These are phyloP conservation scores for Thymus quinquecostatus DNA, from an alignment of 257 asterid genomes.

Conservation along the genomic window DNA sequence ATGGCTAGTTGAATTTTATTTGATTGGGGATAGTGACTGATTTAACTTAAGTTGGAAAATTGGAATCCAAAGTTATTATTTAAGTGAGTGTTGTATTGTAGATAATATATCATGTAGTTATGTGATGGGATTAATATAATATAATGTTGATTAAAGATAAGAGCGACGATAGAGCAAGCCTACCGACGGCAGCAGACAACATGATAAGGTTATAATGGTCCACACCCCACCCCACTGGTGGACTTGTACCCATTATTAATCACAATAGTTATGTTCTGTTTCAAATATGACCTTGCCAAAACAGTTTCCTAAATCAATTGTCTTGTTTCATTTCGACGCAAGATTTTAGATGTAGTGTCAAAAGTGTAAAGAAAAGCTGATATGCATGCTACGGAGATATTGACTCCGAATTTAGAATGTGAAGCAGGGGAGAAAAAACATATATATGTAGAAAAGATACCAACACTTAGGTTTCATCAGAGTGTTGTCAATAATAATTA, in stretches of 20 bases:
- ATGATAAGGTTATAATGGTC: constrained; percentile 13
- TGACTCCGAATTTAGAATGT: not conserved
- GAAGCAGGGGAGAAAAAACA: not conserved
- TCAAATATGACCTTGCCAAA: too few relatives aligned
- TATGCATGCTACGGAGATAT: not conserved
- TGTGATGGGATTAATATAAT: not conserved
- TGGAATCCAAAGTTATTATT: not conserved
- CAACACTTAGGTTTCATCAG: too few relatives aligned
- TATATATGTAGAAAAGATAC: too few relatives aligned
- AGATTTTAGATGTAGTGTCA: too few relatives aligned
- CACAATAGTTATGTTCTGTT: too few relatives aligned
- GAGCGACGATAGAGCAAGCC: not conserved
- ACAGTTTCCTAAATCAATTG: too few relatives aligned
- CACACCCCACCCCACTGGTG: not conserved
- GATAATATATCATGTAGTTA: not conserved
- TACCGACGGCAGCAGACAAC: not conserved
- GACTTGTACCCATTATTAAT: too few relatives aligned
- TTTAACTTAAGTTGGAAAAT: too few relatives aligned
- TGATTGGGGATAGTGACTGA: not conserved
- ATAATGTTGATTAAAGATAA: not conserved
- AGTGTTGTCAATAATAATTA: too few relatives aligned
- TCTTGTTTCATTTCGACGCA: too few relatives aligned
- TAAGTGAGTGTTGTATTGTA: not conserved
- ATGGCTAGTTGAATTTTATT: not conserved
- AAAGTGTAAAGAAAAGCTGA: too few relatives aligned